These are phyloP conservation scores for Neurospora discreta DNA, from an alignment of 495 filamentous ascomycete species.

Conservation along the genomic window DNA sequence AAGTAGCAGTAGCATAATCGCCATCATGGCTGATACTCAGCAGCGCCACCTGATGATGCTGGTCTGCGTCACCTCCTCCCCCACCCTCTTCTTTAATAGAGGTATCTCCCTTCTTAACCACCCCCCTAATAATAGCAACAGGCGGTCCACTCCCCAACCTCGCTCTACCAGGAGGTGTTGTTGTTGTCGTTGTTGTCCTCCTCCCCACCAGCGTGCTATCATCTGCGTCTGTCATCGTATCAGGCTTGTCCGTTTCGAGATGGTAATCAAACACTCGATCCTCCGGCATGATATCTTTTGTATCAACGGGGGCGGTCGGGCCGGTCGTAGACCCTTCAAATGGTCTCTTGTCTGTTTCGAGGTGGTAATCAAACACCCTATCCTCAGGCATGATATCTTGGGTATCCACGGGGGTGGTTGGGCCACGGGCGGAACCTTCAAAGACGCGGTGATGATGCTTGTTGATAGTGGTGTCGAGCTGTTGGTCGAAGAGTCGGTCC, in stretches of 20 bases:
- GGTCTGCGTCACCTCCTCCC: not conserved
- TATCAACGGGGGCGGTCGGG: not conserved
- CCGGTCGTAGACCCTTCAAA: not conserved
- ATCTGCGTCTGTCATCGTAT: no score
- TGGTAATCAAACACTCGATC: not conserved
- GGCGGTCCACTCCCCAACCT: conserved; percentile 6
- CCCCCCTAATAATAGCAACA: conserved; percentile 14
- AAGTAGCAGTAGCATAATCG: conserved; percentile 24
- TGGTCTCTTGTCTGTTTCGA: not conserved
- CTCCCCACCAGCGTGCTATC: not conserved
- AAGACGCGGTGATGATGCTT: not conserved
- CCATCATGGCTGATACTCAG: conserved; percentile 31
- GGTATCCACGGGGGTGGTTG: not conserved
- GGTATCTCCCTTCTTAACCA: not conserved
- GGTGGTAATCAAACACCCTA: not conserved
- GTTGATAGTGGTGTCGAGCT: not conserved
- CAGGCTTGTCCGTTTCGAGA: not conserved
- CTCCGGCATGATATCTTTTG: not conserved
- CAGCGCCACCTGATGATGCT: conserved; percentile 7
- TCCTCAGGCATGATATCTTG: not conserved
- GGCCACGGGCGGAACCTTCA: not conserved
- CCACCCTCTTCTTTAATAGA: not conserved
- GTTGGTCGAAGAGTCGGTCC: not conserved
- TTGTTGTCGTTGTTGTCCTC: not conserved
- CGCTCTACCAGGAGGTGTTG: not conserved